Evolutionary conservation across 371 early-diverging fungal species (phyloP), one percentile per base, ranked within the genome.

Genomic region (Mucor ambiguus): DNA sequence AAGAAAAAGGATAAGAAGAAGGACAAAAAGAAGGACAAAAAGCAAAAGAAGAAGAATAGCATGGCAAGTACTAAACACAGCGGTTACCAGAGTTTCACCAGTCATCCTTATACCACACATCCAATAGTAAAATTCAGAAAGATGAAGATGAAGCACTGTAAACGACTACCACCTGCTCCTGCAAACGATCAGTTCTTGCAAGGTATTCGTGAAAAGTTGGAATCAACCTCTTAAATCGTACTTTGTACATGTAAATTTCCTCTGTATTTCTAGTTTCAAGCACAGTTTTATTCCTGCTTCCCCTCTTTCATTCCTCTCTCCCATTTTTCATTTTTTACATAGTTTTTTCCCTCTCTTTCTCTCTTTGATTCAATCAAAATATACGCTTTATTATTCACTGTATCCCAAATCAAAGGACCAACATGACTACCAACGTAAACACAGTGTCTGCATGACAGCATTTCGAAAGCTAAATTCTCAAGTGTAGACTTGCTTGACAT

Each of bases 41-140:
- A 68, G 16, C 48, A 68, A 12, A 63, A 63, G 24, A 63, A 61
- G 24, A 35, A 55, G 14, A 30, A 54, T 48, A 63, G 56, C 49
- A 61, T 63, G 60, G 67, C 60, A 60, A 71, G 55, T 12, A 66
- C 55, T 30, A 68, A 63, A n/a, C 30, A 41, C 22, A 64, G 60
- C 64, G 61, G 58, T 26, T 58, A 43, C 63, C 29, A 14, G 54
- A 60, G 38, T 60, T 67, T 60, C 49, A 55, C 41, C 28, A 66
- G 58, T 55, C 64, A 71, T 67, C 71, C 71, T 60, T 69, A 69
- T 60, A 67, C 71, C 48, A 67, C 54, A 57, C 64, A 60, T 49
- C 71, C 71, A 35, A 49, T 71, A 63, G 68, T 71, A 35, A 71
- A 71, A 41, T 67, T 71, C 41, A 67, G 59, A 37, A 67, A 67